Evolutionary conservation across 805 yeast genomes (phyloP), one percentile per base, ranked within the genome.

Genomic region (Ogataea parapolymorpha): DNA sequence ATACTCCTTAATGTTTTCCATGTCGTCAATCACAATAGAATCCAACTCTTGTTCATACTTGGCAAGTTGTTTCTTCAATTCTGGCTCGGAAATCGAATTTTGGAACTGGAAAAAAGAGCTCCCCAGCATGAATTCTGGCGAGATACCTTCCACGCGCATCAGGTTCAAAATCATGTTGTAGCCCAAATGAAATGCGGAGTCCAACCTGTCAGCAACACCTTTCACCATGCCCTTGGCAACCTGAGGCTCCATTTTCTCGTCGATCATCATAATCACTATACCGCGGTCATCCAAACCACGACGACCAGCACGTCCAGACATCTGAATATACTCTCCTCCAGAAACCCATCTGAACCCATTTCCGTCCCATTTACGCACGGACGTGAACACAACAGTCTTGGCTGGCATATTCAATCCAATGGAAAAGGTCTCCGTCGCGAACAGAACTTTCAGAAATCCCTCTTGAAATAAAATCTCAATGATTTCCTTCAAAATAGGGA

Each of bases 271-370:
- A 52, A 93, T 93, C 36, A 93, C 99, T 64, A 93, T 89, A 68
- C 99, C 99, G 63, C 99, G 84, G 63, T 93, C 99, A 74, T 93
- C 99, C 54, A 93, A 76, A 59, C 99, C 99, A 75, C 99, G 86
- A 74, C 99, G 90, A 55, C 99, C 99, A 16, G 99, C 99, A 66
- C 99, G 82, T 51, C 99, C 99, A 32, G 96, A 87, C 99, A 93
- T 93, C 69, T 93, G 99, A 59, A 93, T 93, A 66, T 93, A 93
- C 68, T 93, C 99, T 71, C 99, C 99, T 45, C 99, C 99, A 42
- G 96, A 86, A 24, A 93, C 97, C 99, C 99, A 93, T 67, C 99
- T 81, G 73, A 91, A 89, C 14, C 91, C 95, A 48, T 79, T 80
- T 55, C 99, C 99, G 68, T 93, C 99, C 95, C 97, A 93, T 63